A percentile compares a stretch with the other conserved stretches of the same genome.
Evolutionary conservation across 176 grass and related monocot species (phyloP).

Genomic region (Hyparrhenia diplandra): DNA sequence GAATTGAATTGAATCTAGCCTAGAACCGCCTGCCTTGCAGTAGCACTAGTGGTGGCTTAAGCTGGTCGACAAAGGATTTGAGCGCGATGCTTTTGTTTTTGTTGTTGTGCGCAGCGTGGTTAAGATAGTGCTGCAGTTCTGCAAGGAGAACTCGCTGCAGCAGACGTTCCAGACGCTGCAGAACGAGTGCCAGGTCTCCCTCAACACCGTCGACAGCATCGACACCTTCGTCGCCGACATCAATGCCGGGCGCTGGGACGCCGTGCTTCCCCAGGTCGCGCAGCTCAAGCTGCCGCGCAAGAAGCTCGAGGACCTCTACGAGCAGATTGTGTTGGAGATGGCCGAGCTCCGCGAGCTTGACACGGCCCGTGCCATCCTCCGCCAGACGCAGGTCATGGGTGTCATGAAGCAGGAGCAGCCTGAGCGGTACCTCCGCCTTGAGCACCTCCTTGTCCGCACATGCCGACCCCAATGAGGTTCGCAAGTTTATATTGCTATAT

Average conservation of each 20-base stretch:
- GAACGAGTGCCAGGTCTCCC: constrained; percentile 92
- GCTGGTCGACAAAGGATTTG: not conserved
- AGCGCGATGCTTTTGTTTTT: not conserved
- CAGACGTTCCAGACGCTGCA: constrained; percentile 96
- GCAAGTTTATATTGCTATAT: not conserved
- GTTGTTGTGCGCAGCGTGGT: constrained; percentile 65
- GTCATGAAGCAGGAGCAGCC: constrained; percentile 99
- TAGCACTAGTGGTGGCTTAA: not conserved
- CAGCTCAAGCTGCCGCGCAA: constrained; percentile 89
- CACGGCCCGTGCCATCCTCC: constrained; percentile 82
- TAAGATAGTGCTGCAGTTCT: constrained; percentile 98
- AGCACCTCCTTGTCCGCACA: constrained; percentile 89
- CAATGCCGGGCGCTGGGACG: constrained; percentile 91
- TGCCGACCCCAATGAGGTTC: constrained; percentile 92
- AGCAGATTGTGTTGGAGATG: constrained; percentile 99
- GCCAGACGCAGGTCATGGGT: constrained; percentile 97
- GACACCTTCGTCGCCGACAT: constrained; percentile 81
- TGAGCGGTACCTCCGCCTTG: constrained; percentile 86
- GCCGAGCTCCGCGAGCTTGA: constrained; percentile 93
- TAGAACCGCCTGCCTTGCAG: not conserved
- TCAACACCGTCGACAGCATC: constrained; percentile 87
- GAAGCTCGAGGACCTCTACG: constrained; percentile 94
- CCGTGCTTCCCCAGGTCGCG: constrained; percentile 83
- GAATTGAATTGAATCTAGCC: constrained; percentile 13
- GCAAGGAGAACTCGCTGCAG: constrained; percentile 98